A percentile compares a stretch with the other conserved stretches of the same genome.
phyloP scores from a whole-genome alignment of 2,329 filamentous ascomycete species.

The Sarocladium kiliense region DNA sequence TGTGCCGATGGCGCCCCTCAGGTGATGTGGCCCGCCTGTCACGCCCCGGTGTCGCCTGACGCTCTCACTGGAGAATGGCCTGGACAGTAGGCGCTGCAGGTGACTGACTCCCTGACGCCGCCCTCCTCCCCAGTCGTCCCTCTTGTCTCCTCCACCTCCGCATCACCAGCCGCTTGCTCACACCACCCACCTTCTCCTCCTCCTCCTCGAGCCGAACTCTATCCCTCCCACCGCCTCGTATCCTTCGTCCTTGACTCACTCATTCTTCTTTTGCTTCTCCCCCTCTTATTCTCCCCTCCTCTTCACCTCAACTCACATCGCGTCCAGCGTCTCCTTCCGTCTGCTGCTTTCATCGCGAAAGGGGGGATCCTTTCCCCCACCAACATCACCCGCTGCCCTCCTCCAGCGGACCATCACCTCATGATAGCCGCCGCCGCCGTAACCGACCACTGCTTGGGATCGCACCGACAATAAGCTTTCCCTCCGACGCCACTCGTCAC shows the following conservation, averaged over 20 bases:
- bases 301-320: background rate
- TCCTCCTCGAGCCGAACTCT: conserved; percentile 3
- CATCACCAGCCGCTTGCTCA: conserved; percentile 4
- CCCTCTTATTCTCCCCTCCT: background rate
- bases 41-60: background rate
- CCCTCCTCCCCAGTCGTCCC: background rate
- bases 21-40: conserved; percentile 2
- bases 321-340: background rate
- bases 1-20: background rate
- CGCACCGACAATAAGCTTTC: background rate
- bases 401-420: conserved; percentile 6
- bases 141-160: conserved; percentile 3
- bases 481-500: background rate
- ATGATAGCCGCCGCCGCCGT: background rate
- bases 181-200: background rate
- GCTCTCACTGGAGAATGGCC: too few relatives aligned
- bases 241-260: background rate
- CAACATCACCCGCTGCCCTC: background rate
- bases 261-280: background rate
- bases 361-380: conserved; percentile 6
- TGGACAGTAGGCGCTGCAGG: background rate
- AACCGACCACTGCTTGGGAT: background rate
- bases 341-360: conserved; percentile 9
- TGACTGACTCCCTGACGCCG: background rate
- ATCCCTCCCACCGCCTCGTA: background rate